phyloP scores from a whole-genome alignment of 306 rosid genomes.

The Rosa lucieae region DNA sequence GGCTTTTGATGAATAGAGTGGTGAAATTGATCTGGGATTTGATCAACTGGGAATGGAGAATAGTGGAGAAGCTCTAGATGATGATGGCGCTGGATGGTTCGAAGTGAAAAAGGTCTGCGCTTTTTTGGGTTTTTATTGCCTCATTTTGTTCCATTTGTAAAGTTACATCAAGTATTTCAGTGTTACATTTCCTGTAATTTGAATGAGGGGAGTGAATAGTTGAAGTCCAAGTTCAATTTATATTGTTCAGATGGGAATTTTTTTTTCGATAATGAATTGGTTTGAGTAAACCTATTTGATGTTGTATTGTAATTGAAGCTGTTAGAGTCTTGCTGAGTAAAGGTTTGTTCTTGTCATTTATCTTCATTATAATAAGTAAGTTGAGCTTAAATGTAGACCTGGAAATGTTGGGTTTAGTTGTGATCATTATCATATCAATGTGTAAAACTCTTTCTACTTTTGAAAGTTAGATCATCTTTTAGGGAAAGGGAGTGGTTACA shows the following conservation, averaged over 20 bases:
- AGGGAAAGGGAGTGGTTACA: not conserved
- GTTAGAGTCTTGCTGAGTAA: not conserved
- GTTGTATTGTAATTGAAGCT: not conserved
- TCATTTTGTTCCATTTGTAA: not conserved
- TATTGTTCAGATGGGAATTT: not conserved
- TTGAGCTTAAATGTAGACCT: not conserved
- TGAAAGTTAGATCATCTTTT: not conserved
- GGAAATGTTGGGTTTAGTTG: not conserved
- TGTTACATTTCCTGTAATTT: not conserved
- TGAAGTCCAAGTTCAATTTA: not conserved
- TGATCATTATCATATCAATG: not conserved
- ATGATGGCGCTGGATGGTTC: constrained; percentile 95
- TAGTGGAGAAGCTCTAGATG: constrained; percentile 59
- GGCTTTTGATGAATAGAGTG: not conserved
- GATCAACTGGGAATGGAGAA: constrained; percentile 63
- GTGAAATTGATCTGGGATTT: constrained; percentile 27
- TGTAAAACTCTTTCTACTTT: not conserved
- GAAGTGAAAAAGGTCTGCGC: constrained; percentile 84
- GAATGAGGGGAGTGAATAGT: not conserved
- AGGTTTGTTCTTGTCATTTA: not conserved
- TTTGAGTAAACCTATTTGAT: not conserved
- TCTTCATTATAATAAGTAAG: not conserved
- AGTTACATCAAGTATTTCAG: not conserved
- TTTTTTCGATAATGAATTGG: no score
- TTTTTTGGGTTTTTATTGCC: constrained; percentile 1